Evolutionary conservation across 495 filamentous ascomycete species (phyloP).

Genomic region (Neurospora sp.): DNA sequence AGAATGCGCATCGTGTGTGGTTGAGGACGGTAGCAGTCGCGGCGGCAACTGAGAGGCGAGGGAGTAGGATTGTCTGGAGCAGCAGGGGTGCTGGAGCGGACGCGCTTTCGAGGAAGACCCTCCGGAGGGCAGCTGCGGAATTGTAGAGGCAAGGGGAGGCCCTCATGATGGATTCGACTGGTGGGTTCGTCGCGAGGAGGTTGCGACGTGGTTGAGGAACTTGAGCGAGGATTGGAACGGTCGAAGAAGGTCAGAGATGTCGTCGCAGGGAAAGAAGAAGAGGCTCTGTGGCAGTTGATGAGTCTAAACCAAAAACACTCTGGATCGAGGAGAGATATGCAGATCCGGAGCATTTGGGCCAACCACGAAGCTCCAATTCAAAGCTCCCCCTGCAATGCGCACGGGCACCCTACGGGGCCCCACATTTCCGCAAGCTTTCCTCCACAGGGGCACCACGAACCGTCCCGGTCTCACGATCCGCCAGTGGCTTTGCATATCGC

Average conservation of each 20-base stretch:
- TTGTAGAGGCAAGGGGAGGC: constrained; percentile 28
- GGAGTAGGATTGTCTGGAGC: constrained; percentile 7
- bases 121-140: constrained; percentile 27
- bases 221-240: not conserved
- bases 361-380: not conserved
- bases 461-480: not conserved
- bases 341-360: not conserved
- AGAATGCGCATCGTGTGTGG: not conserved
- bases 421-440: not conserved
- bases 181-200: not conserved
- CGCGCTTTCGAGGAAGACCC: constrained; percentile 26
- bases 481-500: not conserved
- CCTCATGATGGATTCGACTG: constrained; percentile 15
- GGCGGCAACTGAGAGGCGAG: not conserved
- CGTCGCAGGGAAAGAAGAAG: not conserved
- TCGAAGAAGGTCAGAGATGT: not conserved
- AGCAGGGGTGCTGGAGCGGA: constrained; percentile 1
- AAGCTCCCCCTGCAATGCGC: not conserved
- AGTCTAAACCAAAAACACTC: not conserved
- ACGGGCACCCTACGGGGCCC: not conserved
- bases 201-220: not conserved
- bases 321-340: not conserved
- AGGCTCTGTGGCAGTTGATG: not conserved
- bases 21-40: not conserved
- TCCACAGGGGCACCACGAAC: not conserved